phyloP scores from a whole-genome alignment of 106 monocot species.

The Dendrobium nobile region DNA sequence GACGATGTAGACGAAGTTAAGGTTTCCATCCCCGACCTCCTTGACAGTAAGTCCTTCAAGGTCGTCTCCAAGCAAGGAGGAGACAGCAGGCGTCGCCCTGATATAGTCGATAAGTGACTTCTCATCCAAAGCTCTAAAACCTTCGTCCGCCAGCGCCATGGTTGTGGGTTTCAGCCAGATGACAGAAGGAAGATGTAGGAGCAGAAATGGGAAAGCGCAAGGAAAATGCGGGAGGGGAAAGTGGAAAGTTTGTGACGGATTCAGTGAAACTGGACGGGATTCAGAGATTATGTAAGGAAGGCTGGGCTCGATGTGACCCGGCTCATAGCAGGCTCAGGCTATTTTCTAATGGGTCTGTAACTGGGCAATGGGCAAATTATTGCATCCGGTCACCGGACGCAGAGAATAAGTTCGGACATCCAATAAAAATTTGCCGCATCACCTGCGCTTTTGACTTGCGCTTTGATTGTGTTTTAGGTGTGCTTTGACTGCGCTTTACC shows the following conservation, averaged over 20 bases:
- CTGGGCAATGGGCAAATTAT: too few relatives aligned
- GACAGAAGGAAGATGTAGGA: background rate
- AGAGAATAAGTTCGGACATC: too few relatives aligned
- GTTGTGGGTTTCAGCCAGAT: background rate
- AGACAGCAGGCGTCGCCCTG: constrained; percentile 45
- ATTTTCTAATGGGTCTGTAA: too few relatives aligned
- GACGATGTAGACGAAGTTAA: constrained; percentile 99
- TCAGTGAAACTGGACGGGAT: background rate
- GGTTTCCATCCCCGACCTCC: constrained; percentile 97
- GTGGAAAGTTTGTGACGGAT: background rate
- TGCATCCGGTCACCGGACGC: too few relatives aligned
- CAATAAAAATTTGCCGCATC: too few relatives aligned
- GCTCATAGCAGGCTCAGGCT: too few relatives aligned
- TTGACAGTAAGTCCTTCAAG: constrained; percentile 41
- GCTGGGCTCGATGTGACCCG: too few relatives aligned
- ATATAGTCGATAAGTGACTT: constrained; percentile 74
- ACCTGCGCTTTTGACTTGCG: too few relatives aligned
- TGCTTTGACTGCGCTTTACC: too few relatives aligned
- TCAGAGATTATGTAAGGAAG: too few relatives aligned
- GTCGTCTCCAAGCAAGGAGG: constrained; percentile 32
- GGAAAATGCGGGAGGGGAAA: too few relatives aligned
- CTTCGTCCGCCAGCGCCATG: constrained; percentile 14
- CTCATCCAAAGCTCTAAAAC: constrained; percentile 63
- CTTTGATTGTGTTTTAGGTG: too few relatives aligned
- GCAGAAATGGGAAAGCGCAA: background rate